Base-by-base conservation (phyloP, 2,329 filamentous ascomycete species). In the Pestalotiopsis fici region DNA sequence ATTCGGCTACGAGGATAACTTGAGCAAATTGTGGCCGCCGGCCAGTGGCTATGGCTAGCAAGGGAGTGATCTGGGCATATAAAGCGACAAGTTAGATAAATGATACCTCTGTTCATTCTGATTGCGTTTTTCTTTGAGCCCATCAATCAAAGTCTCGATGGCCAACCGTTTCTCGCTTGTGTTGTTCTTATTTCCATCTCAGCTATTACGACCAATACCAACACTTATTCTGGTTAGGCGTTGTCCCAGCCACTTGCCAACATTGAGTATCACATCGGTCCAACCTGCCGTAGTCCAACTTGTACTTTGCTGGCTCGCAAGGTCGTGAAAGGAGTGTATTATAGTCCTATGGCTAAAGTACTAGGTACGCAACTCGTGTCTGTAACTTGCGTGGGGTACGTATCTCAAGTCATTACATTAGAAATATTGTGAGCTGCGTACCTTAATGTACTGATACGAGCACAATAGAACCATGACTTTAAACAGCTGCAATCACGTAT, bases 361-460 rank as follows among this genome's bases (percentile, higher is more conserved):
- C 43, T 37, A 27, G 61, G 61, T 6, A 37, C 61, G 5, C 50
- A 31, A 35, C 15, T 54, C 23, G 61, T 37, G 18, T 37, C 61
- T 23, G 43, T 54, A 9, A 64, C 61, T 12, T 54, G 54, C 27
- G 21, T 64, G 61, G 61, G 39, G 61, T 12, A 50, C 61, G 6
- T 64, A 64, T 37, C 61, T 64, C 61, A 54, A 54, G 23, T 64
- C 61, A 28, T n/a, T 64, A 12, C 61, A 64, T 50, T 11, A 54
- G 15, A 23, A 7, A 25, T 64, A 64, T 27, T 37, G 61, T 64
- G 28, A 47, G 35, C 21, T 9, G n/a, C n/a, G n/a, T n/a, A n/a
- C n/a, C n/a, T n/a, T n/a, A n/a, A 50, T 21, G 18, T 59, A 6
- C 23, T 21, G 11, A 35, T 7, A 35, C 27, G 5, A 39, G n/a